Evolutionary conservation across 768 basidiomycete species (phyloP), one percentile per base, ranked within the genome.

Genomic region (Lactarius sanguifluus): DNA sequence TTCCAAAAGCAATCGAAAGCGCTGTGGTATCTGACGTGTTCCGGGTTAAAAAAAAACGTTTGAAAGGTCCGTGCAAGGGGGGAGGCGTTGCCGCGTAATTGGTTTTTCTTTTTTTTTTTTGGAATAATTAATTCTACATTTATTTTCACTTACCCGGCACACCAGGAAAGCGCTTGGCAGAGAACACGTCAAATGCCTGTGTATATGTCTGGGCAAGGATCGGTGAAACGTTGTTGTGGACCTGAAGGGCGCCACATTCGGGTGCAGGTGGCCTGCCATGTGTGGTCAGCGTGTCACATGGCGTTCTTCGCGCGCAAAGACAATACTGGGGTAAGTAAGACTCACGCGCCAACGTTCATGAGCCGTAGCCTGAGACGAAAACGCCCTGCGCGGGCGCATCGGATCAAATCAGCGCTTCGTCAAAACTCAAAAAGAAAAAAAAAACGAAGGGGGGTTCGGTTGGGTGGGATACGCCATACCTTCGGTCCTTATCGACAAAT

Each of bases 111-210:
- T 23, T 50, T 50, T 23, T 50, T 50, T 50, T 50, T 50, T 15
- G 13, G 50, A 52, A 52, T 52, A 5, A 52, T 25, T 52, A 52
- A 52, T 52, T 52, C 50, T 52, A 52, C 12, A 28, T 25, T 52
- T 52, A 52, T 52, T 52, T 34, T 38, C 45, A 74, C 78, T 59
- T 70, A 92, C 92, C 91, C 78, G 93, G 91, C 52, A 98, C 95
- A 59, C 95, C 95, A 58, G 93, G 94, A 80, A 96, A 98, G 58
- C 91, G 86, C 80, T 98, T 98, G 41, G 95, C 95, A 2, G 93
- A 94, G 77, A 81, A 95, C 0, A 98, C 95, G 13, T 85, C 84
- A 73, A 97, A 96, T 32, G 87, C 82, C 32, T 92, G 87, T 50
- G 92, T 90, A 75, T 90, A 92, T 2, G 87, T 85, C 74, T 94